Conservation (phyloP, 371 early-diverging fungal species). For the Chytridium lagenaria region DNA sequence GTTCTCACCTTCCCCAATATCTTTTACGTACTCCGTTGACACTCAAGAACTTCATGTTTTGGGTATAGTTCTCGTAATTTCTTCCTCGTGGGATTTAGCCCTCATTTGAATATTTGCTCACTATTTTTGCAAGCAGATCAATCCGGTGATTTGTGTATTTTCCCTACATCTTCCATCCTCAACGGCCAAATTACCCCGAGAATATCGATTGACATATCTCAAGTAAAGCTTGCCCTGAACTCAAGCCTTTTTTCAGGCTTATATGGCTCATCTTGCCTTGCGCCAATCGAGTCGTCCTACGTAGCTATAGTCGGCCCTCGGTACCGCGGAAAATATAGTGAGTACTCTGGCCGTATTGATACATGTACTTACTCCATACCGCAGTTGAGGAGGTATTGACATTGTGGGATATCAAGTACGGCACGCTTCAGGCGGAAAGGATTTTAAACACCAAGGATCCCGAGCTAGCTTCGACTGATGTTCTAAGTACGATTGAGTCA, state of each 20-base stretch:
- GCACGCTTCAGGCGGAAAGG: constrained; percentile 67
- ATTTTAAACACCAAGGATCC: constrained; percentile 20
- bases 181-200: neutral
- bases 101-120: too few relatives aligned
- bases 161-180: neutral
- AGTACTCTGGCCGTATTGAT: neutral
- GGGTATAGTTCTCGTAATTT: neutral
- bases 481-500: neutral
- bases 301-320: constrained; percentile 25
- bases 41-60: neutral
- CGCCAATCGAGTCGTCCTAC: constrained; percentile 11
- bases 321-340: constrained; percentile 14
- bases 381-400: constrained; percentile 63
- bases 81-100: too few relatives aligned
- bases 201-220: neutral
- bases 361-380: neutral
- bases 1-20: neutral
- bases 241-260: neutral
- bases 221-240: neutral
- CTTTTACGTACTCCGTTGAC: neutral
- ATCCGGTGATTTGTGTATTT: neutral
- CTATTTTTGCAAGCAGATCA: neutral
- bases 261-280: neutral
- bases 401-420: constrained; percentile 75
- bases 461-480: neutral